These are phyloP conservation scores for Beauveria varroae DNA, from an alignment of 2,329 filamentous ascomycete genomes.

Conservation along the genomic window DNA sequence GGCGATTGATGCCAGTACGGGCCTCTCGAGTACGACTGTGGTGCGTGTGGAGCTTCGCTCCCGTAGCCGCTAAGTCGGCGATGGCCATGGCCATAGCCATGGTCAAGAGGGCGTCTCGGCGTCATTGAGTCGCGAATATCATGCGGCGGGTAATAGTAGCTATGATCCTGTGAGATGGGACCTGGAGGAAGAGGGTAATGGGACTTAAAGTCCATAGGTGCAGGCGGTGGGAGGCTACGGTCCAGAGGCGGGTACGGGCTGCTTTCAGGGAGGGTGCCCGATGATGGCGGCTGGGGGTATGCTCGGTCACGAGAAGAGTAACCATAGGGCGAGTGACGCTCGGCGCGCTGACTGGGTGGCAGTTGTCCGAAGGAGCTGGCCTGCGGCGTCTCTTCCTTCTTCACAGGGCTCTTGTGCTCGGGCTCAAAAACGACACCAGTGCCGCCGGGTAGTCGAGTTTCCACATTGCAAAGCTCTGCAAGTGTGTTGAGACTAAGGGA, in stretches of 20 bases:
- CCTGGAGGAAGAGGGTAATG: slow-evolving; percentile 15
- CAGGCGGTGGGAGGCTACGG: slow-evolving; percentile 19
- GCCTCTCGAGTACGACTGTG: slow-evolving; percentile 21
- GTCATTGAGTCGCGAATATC: slow-evolving; percentile 22
- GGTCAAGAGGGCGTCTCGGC: slow-evolving; percentile 24
- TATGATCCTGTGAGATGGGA: slow-evolving; percentile 17
- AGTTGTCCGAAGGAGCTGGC: background rate
- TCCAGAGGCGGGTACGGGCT: slow-evolving; percentile 19
- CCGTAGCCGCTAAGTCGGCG: slow-evolving; percentile 26
- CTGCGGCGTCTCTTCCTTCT: slow-evolving; percentile 19
- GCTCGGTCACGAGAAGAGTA: slow-evolving; percentile 8
- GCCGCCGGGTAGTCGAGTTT: slow-evolving; percentile 19
- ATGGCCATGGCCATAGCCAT: slow-evolving; percentile 22
- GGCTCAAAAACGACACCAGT: slow-evolving; percentile 1
- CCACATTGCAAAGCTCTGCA: slow-evolving; percentile 27
- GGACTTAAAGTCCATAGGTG: slow-evolving; percentile 22
- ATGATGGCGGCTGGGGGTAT: slow-evolving; percentile 7
- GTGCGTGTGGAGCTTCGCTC: slow-evolving; percentile 15
- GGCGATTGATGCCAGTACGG: slow-evolving; percentile 29
- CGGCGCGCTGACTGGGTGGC: slow-evolving; percentile 3
- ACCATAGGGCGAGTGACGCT: slow-evolving; percentile 1
- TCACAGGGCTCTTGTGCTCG: slow-evolving; percentile 7
- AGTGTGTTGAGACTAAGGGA: slow-evolving; percentile 25
- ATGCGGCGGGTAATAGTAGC: slow-evolving; percentile 15
- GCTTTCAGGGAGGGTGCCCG: slow-evolving; percentile 6